phyloP scores from a whole-genome alignment of 805 yeast species.

The Candida insectorum region DNA sequence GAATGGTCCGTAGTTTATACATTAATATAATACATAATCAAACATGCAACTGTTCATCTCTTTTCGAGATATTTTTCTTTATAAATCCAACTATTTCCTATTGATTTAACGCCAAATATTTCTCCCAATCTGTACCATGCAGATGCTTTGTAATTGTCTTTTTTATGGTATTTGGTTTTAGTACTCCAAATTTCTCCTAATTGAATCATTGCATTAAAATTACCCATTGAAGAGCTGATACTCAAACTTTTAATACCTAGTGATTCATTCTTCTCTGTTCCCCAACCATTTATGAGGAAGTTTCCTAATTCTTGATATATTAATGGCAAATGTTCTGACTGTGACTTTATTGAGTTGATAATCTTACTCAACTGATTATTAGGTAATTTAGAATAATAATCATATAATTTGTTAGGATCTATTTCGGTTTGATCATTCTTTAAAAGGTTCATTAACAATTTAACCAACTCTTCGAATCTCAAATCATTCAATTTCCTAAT shows the following conservation, averaged over 20 bases:
- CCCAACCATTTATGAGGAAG: constrained; percentile 55
- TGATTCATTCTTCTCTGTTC: constrained; percentile 48
- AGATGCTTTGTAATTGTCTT: constrained; percentile 60
- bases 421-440: constrained; percentile 15
- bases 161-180: constrained; percentile 52
- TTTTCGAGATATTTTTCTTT: constrained; percentile 52
- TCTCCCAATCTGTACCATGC: constrained; percentile 69
- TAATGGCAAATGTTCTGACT: constrained; percentile 44
- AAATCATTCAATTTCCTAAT: constrained; percentile 23
- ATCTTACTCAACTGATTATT: constrained; percentile 24
- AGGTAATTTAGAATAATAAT: constrained; percentile 20
- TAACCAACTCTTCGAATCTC: constrained; percentile 26
- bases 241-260: constrained; percentile 59
- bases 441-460: constrained; percentile 21
- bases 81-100: constrained; percentile 75
- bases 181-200: constrained; percentile 69
- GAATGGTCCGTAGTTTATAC: constrained; percentile 7
- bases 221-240: constrained; percentile 65
- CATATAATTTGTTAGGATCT: constrained; percentile 25
- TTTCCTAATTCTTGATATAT: constrained; percentile 63
- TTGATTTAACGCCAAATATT: constrained; percentile 53
- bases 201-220: constrained; percentile 63
- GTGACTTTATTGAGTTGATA: constrained; percentile 29
- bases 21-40: constrained; percentile 1
- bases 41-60: background rate